Evolutionary conservation across 495 filamentous ascomycete genomes (phyloP).

Genomic region (Rusavskia elegans): DNA sequence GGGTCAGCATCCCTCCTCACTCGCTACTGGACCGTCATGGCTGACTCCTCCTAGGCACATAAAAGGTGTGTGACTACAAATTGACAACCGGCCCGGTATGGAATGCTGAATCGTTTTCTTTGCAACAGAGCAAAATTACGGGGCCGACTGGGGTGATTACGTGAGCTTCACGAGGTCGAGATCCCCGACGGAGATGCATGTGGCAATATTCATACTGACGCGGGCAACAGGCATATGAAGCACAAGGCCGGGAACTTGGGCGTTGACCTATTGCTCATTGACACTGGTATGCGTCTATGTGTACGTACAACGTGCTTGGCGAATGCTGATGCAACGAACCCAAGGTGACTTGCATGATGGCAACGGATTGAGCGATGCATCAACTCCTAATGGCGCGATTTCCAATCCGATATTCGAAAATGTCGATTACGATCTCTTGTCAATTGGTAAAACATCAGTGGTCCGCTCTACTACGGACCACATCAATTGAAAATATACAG

Average conservation of each 20-base stretch:
- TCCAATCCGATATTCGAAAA: constrained; percentile 26
- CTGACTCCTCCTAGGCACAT: no score
- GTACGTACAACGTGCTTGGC: not conserved
- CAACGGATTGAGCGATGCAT: constrained; percentile 23
- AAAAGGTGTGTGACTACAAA: no score
- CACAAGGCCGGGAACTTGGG: constrained; percentile 18
- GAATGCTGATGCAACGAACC: not conserved
- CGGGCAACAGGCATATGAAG: constrained; percentile 17
- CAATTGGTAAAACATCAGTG: constrained; percentile 9
- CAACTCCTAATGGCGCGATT: constrained; percentile 20
- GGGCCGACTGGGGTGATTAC: constrained; percentile 27
- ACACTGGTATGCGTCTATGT: constrained; percentile 17
- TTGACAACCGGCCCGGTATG: no score
- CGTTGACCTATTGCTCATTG: constrained; percentile 24
- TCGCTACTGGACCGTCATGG: no score
- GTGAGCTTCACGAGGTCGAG: constrained; percentile 16
- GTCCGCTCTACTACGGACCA: no score
- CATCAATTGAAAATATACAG: not conserved
- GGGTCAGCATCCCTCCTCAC: constrained; percentile 4
- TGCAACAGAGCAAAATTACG: constrained; percentile 24
- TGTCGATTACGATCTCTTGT: constrained; percentile 26
- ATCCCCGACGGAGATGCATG: no score
- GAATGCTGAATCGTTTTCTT: no score
- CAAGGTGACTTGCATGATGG: constrained; percentile 27
- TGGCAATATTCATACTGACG: not conserved